phyloP scores from a whole-genome alignment of 352 stramenopile species.

The Globisporangium rhizosaccharum region DNA sequence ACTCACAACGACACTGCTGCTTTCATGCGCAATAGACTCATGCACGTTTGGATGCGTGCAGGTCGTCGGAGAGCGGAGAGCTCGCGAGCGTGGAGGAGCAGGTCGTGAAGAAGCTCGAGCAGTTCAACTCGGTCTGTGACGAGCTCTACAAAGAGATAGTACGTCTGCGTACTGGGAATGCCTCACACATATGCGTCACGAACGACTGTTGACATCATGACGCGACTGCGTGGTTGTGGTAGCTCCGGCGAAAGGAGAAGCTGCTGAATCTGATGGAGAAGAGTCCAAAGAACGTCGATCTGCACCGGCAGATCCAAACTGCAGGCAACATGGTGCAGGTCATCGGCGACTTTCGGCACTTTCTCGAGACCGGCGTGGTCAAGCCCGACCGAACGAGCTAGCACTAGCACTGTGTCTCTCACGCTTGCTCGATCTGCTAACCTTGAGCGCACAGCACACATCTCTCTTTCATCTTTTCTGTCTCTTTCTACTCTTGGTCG shows the following conservation, averaged over 20 bases:
- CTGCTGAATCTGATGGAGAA: constrained; percentile 84
- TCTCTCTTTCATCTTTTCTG: neutral
- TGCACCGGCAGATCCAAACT: constrained; percentile 84
- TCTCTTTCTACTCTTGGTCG: neutral
- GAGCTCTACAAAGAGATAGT: constrained; percentile 88
- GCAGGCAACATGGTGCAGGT: constrained; percentile 79
- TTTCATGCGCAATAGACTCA: neutral
- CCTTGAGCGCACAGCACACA: neutral
- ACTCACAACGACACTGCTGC: neutral
- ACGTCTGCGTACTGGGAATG: constrained; percentile 9
- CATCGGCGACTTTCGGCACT: constrained; percentile 77
- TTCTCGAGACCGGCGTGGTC: constrained; percentile 63
- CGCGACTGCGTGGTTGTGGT: neutral
- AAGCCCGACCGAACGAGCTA: constrained; percentile 23
- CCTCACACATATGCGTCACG: neutral
- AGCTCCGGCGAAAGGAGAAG: constrained; percentile 81
- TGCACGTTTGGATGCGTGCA: constrained; percentile 8
- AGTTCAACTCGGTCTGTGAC: constrained; percentile 86
- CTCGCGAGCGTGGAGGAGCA: constrained; percentile 53
- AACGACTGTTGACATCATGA: no score
- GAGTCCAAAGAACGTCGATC: constrained; percentile 73
- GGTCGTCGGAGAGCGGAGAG: constrained; percentile 20
- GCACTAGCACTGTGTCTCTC: neutral
- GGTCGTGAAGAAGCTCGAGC: constrained; percentile 83
- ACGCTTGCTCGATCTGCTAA: no score